phyloP scores from a whole-genome alignment of 257 asterid species.

The Solanum neorickii region DNA sequence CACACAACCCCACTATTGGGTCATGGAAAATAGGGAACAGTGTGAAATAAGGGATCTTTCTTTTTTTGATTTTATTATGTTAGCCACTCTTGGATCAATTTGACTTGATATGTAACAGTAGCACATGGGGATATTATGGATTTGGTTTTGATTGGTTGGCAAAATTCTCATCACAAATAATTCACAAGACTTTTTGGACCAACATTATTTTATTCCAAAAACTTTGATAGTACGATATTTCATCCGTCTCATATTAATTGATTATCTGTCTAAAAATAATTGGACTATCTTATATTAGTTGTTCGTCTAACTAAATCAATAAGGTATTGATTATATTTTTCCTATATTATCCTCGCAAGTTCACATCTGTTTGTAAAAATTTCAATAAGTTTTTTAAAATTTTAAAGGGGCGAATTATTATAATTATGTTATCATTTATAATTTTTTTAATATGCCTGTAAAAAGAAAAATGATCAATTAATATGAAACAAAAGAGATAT shows the following conservation, averaged over 20 bases:
- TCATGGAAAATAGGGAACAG: background rate
- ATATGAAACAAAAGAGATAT: no score
- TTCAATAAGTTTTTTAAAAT: no score
- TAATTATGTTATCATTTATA: no score
- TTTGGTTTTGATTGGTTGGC: background rate
- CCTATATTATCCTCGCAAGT: fast-evolving
- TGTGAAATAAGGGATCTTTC: background rate
- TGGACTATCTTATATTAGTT: fast-evolving
- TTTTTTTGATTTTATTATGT: background rate
- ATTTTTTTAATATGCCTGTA: no score
- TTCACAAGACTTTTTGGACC: background rate
- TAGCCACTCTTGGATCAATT: background rate
- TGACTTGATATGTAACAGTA: background rate
- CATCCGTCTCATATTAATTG: no score
- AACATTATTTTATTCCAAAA: background rate
- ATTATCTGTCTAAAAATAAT: no score
- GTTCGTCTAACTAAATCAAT: fast-evolving
- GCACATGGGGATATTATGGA: background rate
- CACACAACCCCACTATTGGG: background rate
- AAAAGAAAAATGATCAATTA: background rate
- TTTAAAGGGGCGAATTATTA: no score
- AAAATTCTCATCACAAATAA: background rate
- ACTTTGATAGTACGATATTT: no score
- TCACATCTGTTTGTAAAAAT: no score
- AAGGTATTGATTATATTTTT: no score